Evolutionary conservation across 352 stramenopile genomes (phyloP), one percentile per base, ranked within the genome.

Genomic region (Globisporangium paddicum): DNA sequence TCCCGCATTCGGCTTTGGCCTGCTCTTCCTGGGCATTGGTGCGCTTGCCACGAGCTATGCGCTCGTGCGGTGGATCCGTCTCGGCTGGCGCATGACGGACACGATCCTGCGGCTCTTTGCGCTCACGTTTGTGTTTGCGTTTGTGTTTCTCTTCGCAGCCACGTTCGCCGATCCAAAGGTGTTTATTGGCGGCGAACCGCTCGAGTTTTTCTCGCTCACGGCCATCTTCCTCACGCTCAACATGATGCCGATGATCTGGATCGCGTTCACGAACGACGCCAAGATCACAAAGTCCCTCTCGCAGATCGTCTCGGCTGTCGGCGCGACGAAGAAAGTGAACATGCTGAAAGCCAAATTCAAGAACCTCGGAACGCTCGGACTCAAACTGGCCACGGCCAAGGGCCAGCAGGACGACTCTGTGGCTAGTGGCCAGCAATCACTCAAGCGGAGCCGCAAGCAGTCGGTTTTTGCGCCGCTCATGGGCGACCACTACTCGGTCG

Each of bases 211-310:
- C 60, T 76, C 82, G 23, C 63, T 96, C 41, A 91, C 79, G 18
- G 66, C 71, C 34, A 86, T 94, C 38, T 93, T 89, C 44, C 66
- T 94, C 11, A 91, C 86, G 21, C 73, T 94, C 48, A 93, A 94
- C 62, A 92, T 96, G 84, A 85, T 94, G 71, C 84, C 87, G 8
- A 87, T 96, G 66, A 81, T 96, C n/a, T 95, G 85, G 78, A 79
- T 97, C 38, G 85, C 83, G 6, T 96, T 97, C 64, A 90, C 85
- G 0, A 96, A 96, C 60, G 88, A 97, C 62, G 71, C 75, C 7
- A 90, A 95, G 69, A 63, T 95, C 14, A 82, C 77, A 19, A 95
- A 93, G 57, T 93, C 83, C 25, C 73, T 95, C 38, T 71, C 80
- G 3, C 81, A 93, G 48, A 82, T 95, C 16, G 62, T 93, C n/a